Conservation (phyloP, 2,329 filamentous ascomycete species). For the Scedosporium apiospermum region DNA sequence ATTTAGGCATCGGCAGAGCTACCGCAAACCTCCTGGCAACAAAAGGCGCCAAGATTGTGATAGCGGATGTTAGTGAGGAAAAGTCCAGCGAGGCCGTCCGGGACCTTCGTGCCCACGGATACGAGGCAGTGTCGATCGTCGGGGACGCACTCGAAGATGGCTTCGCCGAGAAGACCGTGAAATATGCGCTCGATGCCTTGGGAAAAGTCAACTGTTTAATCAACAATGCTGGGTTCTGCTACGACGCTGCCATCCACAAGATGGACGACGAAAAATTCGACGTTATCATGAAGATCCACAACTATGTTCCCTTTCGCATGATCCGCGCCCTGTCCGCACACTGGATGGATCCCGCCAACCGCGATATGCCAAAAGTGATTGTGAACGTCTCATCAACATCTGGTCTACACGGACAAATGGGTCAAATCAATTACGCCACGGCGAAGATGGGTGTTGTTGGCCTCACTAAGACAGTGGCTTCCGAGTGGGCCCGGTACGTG, state of each 20-base stretch:
- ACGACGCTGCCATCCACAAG: conserved; percentile 90
- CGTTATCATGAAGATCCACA: conserved; percentile 75
- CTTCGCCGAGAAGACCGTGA: conserved; percentile 66
- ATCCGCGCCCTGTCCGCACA: conserved; percentile 43
- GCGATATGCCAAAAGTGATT: conserved; percentile 27
- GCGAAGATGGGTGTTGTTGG: conserved; percentile 79
- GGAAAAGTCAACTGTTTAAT: conserved; percentile 83
- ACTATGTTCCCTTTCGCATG: conserved; percentile 77
- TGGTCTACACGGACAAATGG: conserved; percentile 77
- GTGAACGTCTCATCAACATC: conserved; percentile 79
- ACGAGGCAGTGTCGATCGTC: conserved; percentile 60
- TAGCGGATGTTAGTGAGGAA: conserved; percentile 72
- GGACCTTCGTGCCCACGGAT: conserved; percentile 56
- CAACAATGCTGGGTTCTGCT: conserved; percentile 87
- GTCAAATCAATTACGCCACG: conserved; percentile 81
- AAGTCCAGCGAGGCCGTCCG: conserved; percentile 62
- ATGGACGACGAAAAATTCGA: conserved; percentile 90
- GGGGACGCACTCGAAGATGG: conserved; percentile 66
- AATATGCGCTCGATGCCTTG: conserved; percentile 40
- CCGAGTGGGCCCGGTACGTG: conserved; percentile 69
- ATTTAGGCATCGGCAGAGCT: conserved; percentile 73
- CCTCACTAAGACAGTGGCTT: conserved; percentile 80
- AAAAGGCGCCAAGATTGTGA: conserved; percentile 75
- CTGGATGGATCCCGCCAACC: conserved; percentile 2
- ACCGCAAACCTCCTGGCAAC: conserved; percentile 74